Base-by-base conservation (phyloP, 225 moss, liverwort and hornwort genomes). In the Thuidium tamariscinum region DNA sequence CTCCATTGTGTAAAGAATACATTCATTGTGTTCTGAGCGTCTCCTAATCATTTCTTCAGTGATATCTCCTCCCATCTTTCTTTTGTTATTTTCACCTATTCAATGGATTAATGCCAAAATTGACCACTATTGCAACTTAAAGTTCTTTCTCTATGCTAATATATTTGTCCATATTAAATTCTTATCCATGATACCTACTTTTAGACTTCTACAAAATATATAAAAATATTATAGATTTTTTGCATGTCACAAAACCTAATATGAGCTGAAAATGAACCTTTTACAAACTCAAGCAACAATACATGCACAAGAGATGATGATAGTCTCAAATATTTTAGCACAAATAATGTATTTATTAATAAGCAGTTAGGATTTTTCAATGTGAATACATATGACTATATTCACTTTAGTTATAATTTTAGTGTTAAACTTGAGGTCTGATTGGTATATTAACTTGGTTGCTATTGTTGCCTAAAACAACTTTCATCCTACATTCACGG, bases 1-100 rank as follows among this genome's bases (percentile, higher is more conserved):
- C 91, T 94, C 94, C 89, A 94, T 90, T 20, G 93, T 94, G 25
- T 93, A 93, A 41, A 94, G 81, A 90, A 94, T 83, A 4, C 94
- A 90, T 81, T 94, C 94, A 79, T 94, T 94, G 77, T 94, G 94
- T 74, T 94, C 93, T 1, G 94, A 88, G 52, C 94, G 92, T 80
- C 90, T 90, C 30, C 93, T 78, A 55, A 94, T 92, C 94, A 94
- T 94, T 51, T 93, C 91, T 13, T 93, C 85, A 10, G 93, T 94
- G 65, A 94, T 93, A 18, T 93, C 74, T 37, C 91, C 90, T 54
- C 88, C 94, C 94, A 94, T 93, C n/a, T 39, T 88, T 81, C 5
- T 51, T 61, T 3, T 12, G 1, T 14, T 46, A 20, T 21, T 48
- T 80, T 34, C 37, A 42, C 22, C 21, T 44, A 15, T 17, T 2